Evolutionary conservation across 2,329 filamentous ascomycete genomes (phyloP), one percentile per base, ranked within the genome.

Genomic region (Helotiales sp.): DNA sequence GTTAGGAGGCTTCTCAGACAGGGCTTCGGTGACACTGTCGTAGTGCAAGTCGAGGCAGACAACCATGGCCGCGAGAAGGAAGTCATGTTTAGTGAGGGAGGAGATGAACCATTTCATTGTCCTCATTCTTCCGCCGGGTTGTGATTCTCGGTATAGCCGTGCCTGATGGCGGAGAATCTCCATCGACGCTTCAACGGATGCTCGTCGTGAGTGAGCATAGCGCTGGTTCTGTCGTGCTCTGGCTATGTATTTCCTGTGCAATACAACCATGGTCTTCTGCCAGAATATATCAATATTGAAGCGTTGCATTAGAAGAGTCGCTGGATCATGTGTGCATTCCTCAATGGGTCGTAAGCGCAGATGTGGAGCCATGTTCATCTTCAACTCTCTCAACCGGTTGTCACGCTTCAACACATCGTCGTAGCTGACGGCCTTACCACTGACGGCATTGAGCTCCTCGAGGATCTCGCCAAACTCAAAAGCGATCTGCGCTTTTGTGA

Each of bases 161-260:
- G 84, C 81, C 69, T 98, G 86, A 65, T 93, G 90, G 24, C 83
- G 80, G 38, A 99, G 79, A 48, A 96, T 86, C 63, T 89, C 87
- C 79, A 97, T 81, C 0, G 92, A 91, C 1, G 93, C 90, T 67
- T 96, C 91, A 38, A 98, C 88, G 62, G 91, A 95, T 22, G 87
- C 88, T 38, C 87, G 86, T 29, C 93, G 84, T 2, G 92, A 96
- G 69, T 95, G 91, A 8, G 86, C 84, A 69, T 96, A 98, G 8
- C 92, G 83, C 9, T 89, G 79, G 66, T 93, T 95, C 58, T 89
- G 84, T 48, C 89, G 81, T 5, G 92, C 90, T 58, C 87, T 84
- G n/a, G 84, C 79, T 57, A 96, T 81, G 71, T 95, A 97, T 63
- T 92, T 92, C 51, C 92, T 84, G 72, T 99, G 95, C 36, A 99